Evolutionary conservation across 148 eudicot genomes (phyloP).

Genomic region (Fagopyrum homotropicum): DNA sequence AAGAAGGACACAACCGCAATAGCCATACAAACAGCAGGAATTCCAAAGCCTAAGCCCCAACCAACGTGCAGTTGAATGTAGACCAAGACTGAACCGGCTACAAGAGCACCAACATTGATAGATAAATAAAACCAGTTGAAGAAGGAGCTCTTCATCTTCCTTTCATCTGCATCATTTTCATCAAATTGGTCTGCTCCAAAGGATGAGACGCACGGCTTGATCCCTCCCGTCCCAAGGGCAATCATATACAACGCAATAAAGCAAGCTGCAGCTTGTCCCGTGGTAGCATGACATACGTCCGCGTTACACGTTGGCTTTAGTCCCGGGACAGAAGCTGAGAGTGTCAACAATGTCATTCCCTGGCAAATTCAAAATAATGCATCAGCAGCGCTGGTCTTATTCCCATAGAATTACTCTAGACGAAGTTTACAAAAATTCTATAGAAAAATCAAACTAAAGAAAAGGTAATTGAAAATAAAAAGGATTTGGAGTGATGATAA

Average conservation of each 20-base stretch:
- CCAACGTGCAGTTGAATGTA: slow-evolving; percentile 14
- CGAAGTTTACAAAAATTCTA: too few relatives aligned
- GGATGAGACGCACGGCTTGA: slow-evolving; percentile 15
- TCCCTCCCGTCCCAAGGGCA: not conserved
- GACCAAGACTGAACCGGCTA: slow-evolving; percentile 12
- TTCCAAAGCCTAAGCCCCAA: slow-evolving; percentile 16
- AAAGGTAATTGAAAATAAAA: too few relatives aligned
- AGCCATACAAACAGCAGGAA: slow-evolving; percentile 16
- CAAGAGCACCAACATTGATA: slow-evolving; percentile 18
- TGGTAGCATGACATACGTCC: not conserved
- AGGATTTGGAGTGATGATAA: too few relatives aligned
- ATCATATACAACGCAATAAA: slow-evolving; percentile 10
- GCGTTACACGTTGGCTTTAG: slow-evolving; percentile 8
- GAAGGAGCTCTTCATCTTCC: slow-evolving; percentile 14
- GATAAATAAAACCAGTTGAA: slow-evolving; percentile 3
- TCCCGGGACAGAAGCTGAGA: slow-evolving; percentile 14
- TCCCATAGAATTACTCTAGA: too few relatives aligned
- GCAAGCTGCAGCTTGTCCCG: slow-evolving; percentile 7
- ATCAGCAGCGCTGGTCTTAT: too few relatives aligned
- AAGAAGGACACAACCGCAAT: slow-evolving; percentile 16
- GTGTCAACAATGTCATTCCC: slow-evolving; percentile 17
- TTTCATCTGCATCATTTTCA: slow-evolving; percentile 13
- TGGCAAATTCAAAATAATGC: not conserved
- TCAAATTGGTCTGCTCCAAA: slow-evolving; percentile 17
- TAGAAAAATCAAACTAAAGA: too few relatives aligned